Evolutionary conservation across 2,329 filamentous ascomycete genomes (phyloP), one percentile per base, ranked within the genome.

Genomic region (Aspergillus sp.): DNA sequence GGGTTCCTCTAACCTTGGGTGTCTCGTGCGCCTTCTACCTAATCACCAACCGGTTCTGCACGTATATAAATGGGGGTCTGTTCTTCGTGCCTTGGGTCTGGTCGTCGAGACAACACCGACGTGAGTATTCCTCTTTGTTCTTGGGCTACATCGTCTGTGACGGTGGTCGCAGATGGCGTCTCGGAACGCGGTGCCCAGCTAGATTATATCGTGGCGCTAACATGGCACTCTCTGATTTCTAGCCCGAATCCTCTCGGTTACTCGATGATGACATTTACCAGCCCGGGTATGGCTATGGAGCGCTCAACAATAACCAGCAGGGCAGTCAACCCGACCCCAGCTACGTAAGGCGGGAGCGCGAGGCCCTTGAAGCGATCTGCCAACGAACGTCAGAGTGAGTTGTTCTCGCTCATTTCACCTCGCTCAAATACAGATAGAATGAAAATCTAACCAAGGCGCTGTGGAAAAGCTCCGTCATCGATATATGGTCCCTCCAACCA

Each of bases 321-420:
- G 62, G 64, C 24, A 71, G 70, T 53, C 72, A 77, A 30, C 71
- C 74, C 4, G 76, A 79, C 64, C 68, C 75, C 5, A 75, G 78
- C 60, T 72, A 73, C 55, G 59, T 76, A 58, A 76, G 73, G 59
- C 74, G 75, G 36, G 77, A 79, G 60, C 67, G 76, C 42, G 77
- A 79, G 63, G 76, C 76, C 7, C 63, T 79, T 41, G 76, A 79
- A 59, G 73, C 75, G 4, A 79, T 79, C 59, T 78, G 77, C 62
- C 77, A 79, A 61, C 69, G 74, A 48, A 73, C 76, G 53, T 79
- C 77, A n/a, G 77, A 79, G 77, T 79, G 59, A 69, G 73, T 67
- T 38, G 26, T 18, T 17, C 26, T 30, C 26, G 9, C 26, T 11
- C 9, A 44, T 20, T 20, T 38, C 30, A 42, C 4, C 5, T 36